These are phyloP conservation scores for Solidago caesia DNA, from an alignment of 129 eudicot genomes.

Conservation along the genomic window DNA sequence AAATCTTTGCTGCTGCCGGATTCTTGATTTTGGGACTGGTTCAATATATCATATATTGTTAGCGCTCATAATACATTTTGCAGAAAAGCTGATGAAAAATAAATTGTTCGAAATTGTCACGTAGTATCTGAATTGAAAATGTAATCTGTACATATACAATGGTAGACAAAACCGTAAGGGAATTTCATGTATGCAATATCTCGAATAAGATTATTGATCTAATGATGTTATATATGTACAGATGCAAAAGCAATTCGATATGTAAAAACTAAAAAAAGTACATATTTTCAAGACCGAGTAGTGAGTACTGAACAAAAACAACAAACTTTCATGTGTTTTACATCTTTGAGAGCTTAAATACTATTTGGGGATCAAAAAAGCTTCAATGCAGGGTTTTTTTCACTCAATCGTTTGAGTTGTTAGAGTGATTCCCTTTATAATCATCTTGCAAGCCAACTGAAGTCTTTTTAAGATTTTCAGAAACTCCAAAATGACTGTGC, in stretches of 20 bases:
- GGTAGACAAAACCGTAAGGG: too few species aligned
- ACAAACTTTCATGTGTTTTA: not conserved
- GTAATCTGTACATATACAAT: too few species aligned
- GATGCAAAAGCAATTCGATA: not conserved
- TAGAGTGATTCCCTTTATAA: slow-evolving; percentile 19
- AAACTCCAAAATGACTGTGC: not conserved
- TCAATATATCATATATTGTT: too few species aligned
- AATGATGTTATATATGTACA: not conserved
- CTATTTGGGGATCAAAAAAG: not conserved
- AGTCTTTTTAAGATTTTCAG: not conserved
- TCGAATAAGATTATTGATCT: not conserved
- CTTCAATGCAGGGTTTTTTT: not conserved
- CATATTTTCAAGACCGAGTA: not conserved
- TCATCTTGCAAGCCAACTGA: slow-evolving; percentile 29
- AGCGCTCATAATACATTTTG: too few species aligned
- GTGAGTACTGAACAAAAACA: not conserved
- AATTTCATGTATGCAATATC: not conserved
- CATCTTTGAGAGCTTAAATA: too few species aligned
- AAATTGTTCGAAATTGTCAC: too few species aligned
- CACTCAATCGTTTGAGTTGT: slow-evolving; percentile 6
- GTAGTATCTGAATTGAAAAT: too few species aligned
- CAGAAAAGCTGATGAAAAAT: too few species aligned
- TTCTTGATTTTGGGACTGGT: too few species aligned
- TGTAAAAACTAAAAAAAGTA: not conserved
- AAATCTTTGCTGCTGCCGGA: too few species aligned